A percentile compares a stretch with the other conserved stretches of the same genome.
Conservation (phyloP, 2,329 filamentous ascomycete species). For the Rutstroemia sp. region DNA sequence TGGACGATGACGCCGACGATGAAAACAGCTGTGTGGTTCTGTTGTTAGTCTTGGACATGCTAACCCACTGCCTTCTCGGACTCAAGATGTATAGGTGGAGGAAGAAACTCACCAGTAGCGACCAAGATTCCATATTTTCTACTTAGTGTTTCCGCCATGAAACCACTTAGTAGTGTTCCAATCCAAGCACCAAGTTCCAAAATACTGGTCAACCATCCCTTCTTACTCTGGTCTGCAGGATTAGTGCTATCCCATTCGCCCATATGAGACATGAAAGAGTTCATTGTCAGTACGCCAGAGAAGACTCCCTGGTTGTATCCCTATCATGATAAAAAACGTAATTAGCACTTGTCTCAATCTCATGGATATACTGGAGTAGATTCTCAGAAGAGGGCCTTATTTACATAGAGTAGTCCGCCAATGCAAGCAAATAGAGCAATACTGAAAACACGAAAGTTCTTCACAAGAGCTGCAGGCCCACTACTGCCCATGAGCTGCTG, state of each 20-base stretch:
- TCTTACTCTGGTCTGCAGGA: slow-evolving; percentile 42
- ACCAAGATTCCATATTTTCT: slow-evolving; percentile 64
- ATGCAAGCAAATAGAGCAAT: slow-evolving; percentile 56
- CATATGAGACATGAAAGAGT: slow-evolving; percentile 46
- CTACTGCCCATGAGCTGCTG: slow-evolving; percentile 46
- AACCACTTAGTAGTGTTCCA: slow-evolving; percentile 63
- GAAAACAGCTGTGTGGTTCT: slow-evolving; percentile 40
- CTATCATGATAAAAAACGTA: not conserved
- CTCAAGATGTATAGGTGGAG: not conserved
- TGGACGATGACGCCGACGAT: slow-evolving; percentile 65
- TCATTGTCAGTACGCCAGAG: slow-evolving; percentile 58
- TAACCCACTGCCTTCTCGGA: not conserved
- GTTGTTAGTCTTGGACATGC: not conserved
- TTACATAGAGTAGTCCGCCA: slow-evolving; percentile 45
- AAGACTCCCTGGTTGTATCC: slow-evolving; percentile 73
- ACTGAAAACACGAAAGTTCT: slow-evolving; percentile 54
- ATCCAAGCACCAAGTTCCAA: slow-evolving; percentile 72
- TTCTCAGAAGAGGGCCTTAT: not conserved
- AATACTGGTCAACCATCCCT: slow-evolving; percentile 58
- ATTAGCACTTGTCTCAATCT: not conserved
- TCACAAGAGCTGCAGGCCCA: slow-evolving; percentile 45
- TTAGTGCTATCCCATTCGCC: slow-evolving; percentile 43
- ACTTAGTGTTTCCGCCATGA: slow-evolving; percentile 61
- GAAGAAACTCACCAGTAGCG: slow-evolving; percentile 38
- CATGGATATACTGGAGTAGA: too few species aligned